Evolutionary conservation across 768 basidiomycete species (phyloP), one percentile per base, ranked within the genome.

Genomic region (Leccinellum albellum): DNA sequence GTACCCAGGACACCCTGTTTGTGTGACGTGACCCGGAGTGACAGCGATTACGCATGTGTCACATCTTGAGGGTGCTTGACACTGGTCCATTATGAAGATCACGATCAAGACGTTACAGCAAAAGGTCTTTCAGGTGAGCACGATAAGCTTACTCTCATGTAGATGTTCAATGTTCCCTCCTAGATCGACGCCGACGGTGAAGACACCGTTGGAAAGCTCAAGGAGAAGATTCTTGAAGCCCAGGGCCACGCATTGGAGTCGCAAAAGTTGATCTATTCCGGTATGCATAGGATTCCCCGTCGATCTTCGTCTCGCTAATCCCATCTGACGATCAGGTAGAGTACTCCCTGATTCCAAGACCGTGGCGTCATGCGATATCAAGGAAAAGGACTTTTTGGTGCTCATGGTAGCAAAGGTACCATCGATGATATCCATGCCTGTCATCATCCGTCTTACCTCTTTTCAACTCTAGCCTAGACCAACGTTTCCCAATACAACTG

Each of bases 321-420:
- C 29, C 23, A 21, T 40, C 29, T 31, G 15, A 40, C 21, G 51
- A 60, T 24, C 70, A 97, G 96, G 97, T 54, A 95, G 96, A 79
- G 88, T 99, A 48, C 81, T 98, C 21, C 70, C 83, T 10, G 94
- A 99, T 71, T 83, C 85, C 57, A 95, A 94, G 78, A 89, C 88
- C 2, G 82, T 99, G 33, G 89, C 82, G 64, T 88, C 89, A 47
- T 90, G 88, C 67, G 85, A 88, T 53, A 91, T 98, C 79, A 95
- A 97, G 77, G 96, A 98, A 75, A 98, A 97, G 78, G 96, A 97
- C 73, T 99, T 99, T 77, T 77, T 98, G 58, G 97, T 99, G n/a
- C 84, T 99, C 44, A 99, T 98, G 96, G 91, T 98, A 32, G 84
- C 94, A 51, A 98, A 97, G 85, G 95, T 95, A 60, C 57, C 46